These are phyloP conservation scores for Selenicereus undatus DNA, from an alignment of 148 eudicot species.

Conservation along the genomic window DNA sequence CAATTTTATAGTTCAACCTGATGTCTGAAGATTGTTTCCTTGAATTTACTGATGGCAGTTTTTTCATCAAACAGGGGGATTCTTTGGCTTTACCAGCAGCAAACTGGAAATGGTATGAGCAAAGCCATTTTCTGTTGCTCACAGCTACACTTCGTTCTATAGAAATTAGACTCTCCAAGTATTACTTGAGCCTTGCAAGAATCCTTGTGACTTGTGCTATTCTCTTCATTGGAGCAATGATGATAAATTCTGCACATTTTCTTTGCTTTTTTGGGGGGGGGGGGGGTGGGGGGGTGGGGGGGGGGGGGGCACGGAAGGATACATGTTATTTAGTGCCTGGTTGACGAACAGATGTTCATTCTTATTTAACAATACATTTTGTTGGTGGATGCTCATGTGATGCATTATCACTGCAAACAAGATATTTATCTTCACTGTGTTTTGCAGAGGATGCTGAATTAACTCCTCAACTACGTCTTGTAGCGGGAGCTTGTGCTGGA, in stretches of 20 bases:
- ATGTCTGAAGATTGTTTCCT: constrained; percentile 17
- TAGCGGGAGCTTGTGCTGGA: constrained; percentile 96
- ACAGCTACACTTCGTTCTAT: constrained; percentile 15
- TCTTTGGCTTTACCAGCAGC: constrained; percentile 67
- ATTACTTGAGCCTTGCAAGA: not conserved
- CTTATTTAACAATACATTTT: too few species aligned
- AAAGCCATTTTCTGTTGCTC: constrained; percentile 23
- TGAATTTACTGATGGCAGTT: constrained; percentile 25
- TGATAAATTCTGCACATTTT: too few species aligned
- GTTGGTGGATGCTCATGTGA: not conserved
- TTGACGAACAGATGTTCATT: not conserved
- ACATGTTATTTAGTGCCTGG: not conserved
- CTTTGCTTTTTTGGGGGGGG: not conserved
- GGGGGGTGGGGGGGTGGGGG: not conserved
- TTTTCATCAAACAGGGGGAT: constrained; percentile 62
- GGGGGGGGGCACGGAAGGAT: too few species aligned
- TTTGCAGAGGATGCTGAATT: constrained; percentile 75
- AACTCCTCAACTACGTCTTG: constrained; percentile 85
- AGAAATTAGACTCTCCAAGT: not conserved
- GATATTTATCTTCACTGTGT: constrained; percentile 8
- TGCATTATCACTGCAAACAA: not conserved
- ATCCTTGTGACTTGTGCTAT: not conserved
- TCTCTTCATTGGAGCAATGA: not conserved
- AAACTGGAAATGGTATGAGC: constrained; percentile 75
- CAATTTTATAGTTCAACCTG: not conserved